These are phyloP conservation scores for Coemansia sp. DNA, from an alignment of 192 early-diverging fungal species.

Conservation along the genomic window DNA sequence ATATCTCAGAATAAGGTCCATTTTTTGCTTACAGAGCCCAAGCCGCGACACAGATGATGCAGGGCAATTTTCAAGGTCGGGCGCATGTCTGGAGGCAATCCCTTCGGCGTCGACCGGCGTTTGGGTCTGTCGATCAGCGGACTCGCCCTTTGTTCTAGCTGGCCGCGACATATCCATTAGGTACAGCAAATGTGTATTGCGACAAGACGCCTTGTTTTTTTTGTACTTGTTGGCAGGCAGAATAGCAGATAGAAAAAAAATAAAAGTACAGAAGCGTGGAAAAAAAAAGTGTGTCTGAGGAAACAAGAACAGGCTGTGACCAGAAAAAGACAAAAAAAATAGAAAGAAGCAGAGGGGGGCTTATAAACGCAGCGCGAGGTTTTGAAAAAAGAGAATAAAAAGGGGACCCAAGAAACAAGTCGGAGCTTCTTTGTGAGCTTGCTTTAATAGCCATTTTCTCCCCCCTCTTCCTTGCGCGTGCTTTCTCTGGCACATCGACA, in stretches of 20 bases:
- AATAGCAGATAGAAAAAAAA: neutral
- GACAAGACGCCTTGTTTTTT: neutral
- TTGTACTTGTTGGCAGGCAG: neutral
- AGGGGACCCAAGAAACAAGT: neutral
- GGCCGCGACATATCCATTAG: constrained; percentile 13
- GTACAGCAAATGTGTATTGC: neutral
- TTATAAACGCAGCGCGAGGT: neutral
- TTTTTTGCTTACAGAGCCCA: constrained; percentile 27
- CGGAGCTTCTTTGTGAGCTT: neutral
- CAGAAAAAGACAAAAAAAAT: neutral
- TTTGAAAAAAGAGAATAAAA: neutral
- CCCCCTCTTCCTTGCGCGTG: neutral
- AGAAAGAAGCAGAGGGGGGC: neutral
- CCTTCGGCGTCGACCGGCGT: neutral
- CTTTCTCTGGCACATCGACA: neutral
- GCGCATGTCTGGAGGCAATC: constrained; percentile 2
- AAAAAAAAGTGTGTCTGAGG: neutral
- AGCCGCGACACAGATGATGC: constrained; percentile 3
- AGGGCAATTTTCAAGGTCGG: constrained; percentile 3
- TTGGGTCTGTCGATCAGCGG: neutral
- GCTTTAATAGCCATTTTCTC: neutral
- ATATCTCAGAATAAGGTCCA: constrained; percentile 33
- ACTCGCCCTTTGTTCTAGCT: neutral
- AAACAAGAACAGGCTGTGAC: neutral
- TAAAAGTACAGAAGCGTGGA: neutral